phyloP scores from a whole-genome alignment of 352 stramenopile genomes.

The Phytophthora quininea region DNA sequence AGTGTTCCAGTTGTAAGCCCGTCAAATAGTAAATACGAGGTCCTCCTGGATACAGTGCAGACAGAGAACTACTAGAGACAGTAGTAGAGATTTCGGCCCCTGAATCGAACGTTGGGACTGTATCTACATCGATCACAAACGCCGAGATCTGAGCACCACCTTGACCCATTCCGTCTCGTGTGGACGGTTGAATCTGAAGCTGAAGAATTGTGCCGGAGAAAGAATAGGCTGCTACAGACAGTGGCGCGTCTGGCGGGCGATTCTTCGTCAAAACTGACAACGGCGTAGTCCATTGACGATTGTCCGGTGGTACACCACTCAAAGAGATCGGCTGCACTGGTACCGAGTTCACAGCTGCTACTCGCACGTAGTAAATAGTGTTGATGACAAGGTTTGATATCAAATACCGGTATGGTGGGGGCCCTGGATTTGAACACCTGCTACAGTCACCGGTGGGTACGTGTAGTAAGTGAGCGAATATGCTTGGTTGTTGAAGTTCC shows the following conservation, averaged over 20 bases:
- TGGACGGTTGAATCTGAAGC: slow-evolving; percentile 77
- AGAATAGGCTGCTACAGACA: slow-evolving; percentile 61
- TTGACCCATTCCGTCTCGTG: slow-evolving; percentile 63
- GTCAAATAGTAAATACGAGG: slow-evolving; percentile 75
- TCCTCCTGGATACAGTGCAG: slow-evolving; percentile 58
- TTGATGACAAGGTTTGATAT: slow-evolving; percentile 70
- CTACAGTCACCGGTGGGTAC: slow-evolving; percentile 52
- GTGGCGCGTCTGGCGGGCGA: slow-evolving; percentile 76
- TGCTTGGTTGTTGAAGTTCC: slow-evolving; percentile 50
- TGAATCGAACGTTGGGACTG: slow-evolving; percentile 76
- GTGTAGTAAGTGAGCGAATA: slow-evolving; percentile 73
- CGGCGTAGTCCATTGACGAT: slow-evolving; percentile 91
- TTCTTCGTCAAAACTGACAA: slow-evolving; percentile 80
- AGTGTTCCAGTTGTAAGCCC: slow-evolving; percentile 70
- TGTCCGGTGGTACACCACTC: slow-evolving; percentile 80
- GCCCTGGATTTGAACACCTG: slow-evolving; percentile 66
- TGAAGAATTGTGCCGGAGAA: slow-evolving; percentile 70
- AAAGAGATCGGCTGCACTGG: slow-evolving; percentile 85
- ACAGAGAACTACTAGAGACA: slow-evolving; percentile 31
- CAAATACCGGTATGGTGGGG: slow-evolving; percentile 82
- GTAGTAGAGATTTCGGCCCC: slow-evolving; percentile 46
- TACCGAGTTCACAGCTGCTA: slow-evolving; percentile 92
- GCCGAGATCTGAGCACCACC: slow-evolving; percentile 48
- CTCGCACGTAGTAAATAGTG: slow-evolving; percentile 91
- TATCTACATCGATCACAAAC: slow-evolving; percentile 79